A percentile compares a stretch with the other conserved stretches of the same genome.
These are phyloP conservation scores for Ophiostoma perfectum DNA, from an alignment of 2,329 filamentous ascomycete genomes.

Conservation along the genomic window DNA sequence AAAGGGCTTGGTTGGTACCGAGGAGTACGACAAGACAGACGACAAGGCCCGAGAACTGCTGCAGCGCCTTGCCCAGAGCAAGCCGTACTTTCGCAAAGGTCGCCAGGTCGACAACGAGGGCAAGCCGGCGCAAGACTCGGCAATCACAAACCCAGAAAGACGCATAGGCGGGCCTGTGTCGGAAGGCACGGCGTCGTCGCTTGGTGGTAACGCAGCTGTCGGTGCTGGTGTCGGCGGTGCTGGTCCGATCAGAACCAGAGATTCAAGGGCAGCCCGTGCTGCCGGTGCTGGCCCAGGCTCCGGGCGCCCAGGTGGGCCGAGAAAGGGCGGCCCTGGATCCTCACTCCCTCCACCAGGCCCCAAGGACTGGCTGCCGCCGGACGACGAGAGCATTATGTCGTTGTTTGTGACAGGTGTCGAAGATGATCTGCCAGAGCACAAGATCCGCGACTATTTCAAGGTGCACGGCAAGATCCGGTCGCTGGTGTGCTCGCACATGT, in stretches of 20 bases:
- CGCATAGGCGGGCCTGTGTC: slow-evolving; percentile 24
- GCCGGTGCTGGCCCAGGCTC: slow-evolving; percentile 40
- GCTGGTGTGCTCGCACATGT: slow-evolving; percentile 91
- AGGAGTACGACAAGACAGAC: slow-evolving; percentile 94
- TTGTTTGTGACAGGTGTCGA: slow-evolving; percentile 94
- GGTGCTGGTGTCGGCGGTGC: slow-evolving; percentile 57
- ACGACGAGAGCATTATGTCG: slow-evolving; percentile 81
- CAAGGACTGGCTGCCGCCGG: slow-evolving; percentile 78
- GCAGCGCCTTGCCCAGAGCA: slow-evolving; percentile 77
- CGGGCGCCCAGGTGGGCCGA: neutral
- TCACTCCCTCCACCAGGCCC: slow-evolving; percentile 73
- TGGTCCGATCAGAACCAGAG: slow-evolving; percentile 74
- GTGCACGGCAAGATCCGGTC: slow-evolving; percentile 86
- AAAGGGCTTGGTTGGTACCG: slow-evolving; percentile 71
- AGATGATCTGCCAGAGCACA: slow-evolving; percentile 90
- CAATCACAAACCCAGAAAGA: too few relatives aligned
- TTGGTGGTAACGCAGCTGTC: slow-evolving; percentile 44
- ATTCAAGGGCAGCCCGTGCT: slow-evolving; percentile 49
- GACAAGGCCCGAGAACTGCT: slow-evolving; percentile 91
- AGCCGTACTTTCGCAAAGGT: slow-evolving; percentile 91
- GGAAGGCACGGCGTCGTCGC: slow-evolving; percentile 19
- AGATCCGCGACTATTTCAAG: slow-evolving; percentile 84
- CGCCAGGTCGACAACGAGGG: slow-evolving; percentile 61
- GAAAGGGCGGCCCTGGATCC: slow-evolving; percentile 49
- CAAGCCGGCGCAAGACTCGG: slow-evolving; percentile 36